Evolutionary conservation across 768 basidiomycete genomes (phyloP).

Genomic region (Ramaria rubella): DNA sequence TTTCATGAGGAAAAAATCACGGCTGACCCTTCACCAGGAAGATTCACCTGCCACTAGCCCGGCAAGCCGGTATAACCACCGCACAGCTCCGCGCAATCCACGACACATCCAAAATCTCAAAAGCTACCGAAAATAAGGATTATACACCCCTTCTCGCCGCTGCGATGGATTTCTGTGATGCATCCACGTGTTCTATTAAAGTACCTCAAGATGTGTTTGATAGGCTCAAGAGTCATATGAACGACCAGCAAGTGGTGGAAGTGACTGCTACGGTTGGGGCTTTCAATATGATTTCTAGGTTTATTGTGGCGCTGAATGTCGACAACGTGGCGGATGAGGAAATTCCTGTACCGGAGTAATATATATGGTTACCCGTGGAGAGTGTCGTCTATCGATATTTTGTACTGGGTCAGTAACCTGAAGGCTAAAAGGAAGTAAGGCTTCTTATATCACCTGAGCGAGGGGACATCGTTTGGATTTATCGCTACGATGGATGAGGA

Average conservation of each 20-base stretch:
- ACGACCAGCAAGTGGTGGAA: slow-evolving; percentile 27
- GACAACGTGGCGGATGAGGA: slow-evolving; percentile 25
- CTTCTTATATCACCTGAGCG: no score
- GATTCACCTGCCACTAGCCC: slow-evolving; percentile 29
- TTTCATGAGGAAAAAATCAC: no score
- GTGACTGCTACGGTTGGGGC: slow-evolving; percentile 25
- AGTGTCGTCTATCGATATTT: no score
- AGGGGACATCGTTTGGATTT: no score
- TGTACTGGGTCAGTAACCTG: no score
- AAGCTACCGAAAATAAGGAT: slow-evolving; percentile 7
- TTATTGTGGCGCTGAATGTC: slow-evolving; percentile 29
- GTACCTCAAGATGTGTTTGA: slow-evolving; percentile 27
- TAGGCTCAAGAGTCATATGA: slow-evolving; percentile 19
- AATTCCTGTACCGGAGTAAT: slow-evolving; percentile 27
- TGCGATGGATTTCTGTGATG: slow-evolving; percentile 27
- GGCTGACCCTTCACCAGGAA: slow-evolving; percentile 16
- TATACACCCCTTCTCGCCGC: slow-evolving; percentile 22
- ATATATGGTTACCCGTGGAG: no score
- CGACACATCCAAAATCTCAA: slow-evolving; percentile 17
- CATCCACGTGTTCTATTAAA: slow-evolving; percentile 22
- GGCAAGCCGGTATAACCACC: slow-evolving; percentile 25
- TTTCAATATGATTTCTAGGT: slow-evolving; percentile 27
- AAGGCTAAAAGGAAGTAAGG: no score
- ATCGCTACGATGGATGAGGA: no score
- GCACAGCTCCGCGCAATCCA: slow-evolving; percentile 26